A percentile compares a stretch with the other conserved stretches of the same genome.
These are phyloP conservation scores for Trypanosoma theileri DNA, from an alignment of 208 protist genomes.

Conservation along the genomic window DNA sequence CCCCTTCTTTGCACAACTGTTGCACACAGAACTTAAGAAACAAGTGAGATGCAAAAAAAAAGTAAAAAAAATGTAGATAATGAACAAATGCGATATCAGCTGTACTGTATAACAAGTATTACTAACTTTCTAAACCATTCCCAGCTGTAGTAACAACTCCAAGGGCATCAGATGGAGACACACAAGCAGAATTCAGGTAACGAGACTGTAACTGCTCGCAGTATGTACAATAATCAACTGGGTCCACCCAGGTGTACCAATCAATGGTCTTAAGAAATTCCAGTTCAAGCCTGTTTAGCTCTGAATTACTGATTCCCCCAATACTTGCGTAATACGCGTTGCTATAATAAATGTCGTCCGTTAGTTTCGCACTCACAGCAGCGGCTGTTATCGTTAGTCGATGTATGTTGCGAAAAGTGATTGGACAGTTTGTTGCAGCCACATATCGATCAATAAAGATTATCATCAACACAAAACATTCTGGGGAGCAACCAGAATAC, in stretches of 20 bases:
- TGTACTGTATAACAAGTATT: too few relatives aligned
- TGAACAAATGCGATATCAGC: too few relatives aligned
- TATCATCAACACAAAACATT: slow-evolving; percentile 91
- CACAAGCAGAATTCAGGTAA: slow-evolving; percentile 21
- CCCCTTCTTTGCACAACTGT: too few relatives aligned
- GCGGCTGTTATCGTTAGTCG: slow-evolving; percentile 65
- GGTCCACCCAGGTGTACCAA: slow-evolving; percentile 85
- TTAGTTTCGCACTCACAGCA: slow-evolving; percentile 78
- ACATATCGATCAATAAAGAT: slow-evolving; percentile 92
- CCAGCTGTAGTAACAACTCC: too few relatives aligned
- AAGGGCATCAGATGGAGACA: too few relatives aligned
- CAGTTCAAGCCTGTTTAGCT: slow-evolving; percentile 79
- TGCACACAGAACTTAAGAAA: too few relatives aligned
- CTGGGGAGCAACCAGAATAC: slow-evolving; percentile 84
- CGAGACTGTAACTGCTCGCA: slow-evolving; percentile 35
- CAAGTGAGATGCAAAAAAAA: too few relatives aligned
- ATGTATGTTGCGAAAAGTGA: slow-evolving; percentile 76
- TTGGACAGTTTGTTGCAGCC: slow-evolving; percentile 42
- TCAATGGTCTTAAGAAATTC: slow-evolving; percentile 72
- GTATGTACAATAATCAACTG: slow-evolving; percentile 54
- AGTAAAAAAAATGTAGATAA: too few relatives aligned
- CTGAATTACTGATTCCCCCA: slow-evolving; percentile 56
- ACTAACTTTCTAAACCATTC: too few relatives aligned
- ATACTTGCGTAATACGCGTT: slow-evolving; percentile 83
- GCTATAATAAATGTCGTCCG: slow-evolving; percentile 83